Percentiles rank a stretch among this genome's conserved stretches.
Conservation (phyloP, 306 rosid species). For the Quercus dentata region DNA sequence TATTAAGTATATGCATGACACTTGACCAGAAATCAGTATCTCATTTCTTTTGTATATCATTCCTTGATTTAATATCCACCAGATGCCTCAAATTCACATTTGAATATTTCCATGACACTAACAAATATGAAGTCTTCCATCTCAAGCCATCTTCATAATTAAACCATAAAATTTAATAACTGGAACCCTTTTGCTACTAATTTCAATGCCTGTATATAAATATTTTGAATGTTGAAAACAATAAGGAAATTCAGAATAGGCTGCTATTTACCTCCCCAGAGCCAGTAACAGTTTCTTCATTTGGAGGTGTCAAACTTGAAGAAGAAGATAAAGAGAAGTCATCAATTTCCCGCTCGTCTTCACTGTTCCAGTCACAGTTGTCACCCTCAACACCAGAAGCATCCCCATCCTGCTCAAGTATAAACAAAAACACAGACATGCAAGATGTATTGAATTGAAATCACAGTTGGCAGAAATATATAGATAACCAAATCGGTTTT, state of each 20-base stretch:
- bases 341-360: slow-evolving; percentile 81
- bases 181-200: neutral
- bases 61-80: neutral
- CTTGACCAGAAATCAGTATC: neutral
- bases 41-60: neutral
- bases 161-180: neutral
- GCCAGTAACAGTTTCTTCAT: slow-evolving; percentile 38
- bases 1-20: neutral
- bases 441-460: slow-evolving; percentile 11
- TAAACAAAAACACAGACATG: neutral
- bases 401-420: slow-evolving; percentile 53
- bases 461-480: neutral
- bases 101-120: neutral
- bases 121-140: too few relatives aligned
- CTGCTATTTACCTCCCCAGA: slow-evolving; percentile 45
- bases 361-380: slow-evolving; percentile 76
- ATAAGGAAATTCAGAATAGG: neutral
- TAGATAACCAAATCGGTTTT: neutral
- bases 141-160: neutral
- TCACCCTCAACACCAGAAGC: slow-evolving; percentile 56
- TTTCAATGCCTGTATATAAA: neutral
- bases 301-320: slow-evolving; percentile 41
- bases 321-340: slow-evolving; percentile 46
- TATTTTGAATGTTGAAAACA: neutral
- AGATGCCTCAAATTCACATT: neutral